These are phyloP conservation scores for Nannizziopsis arthrosporioides DNA, from an alignment of 2,329 filamentous ascomycete genomes.

Conservation along the genomic window DNA sequence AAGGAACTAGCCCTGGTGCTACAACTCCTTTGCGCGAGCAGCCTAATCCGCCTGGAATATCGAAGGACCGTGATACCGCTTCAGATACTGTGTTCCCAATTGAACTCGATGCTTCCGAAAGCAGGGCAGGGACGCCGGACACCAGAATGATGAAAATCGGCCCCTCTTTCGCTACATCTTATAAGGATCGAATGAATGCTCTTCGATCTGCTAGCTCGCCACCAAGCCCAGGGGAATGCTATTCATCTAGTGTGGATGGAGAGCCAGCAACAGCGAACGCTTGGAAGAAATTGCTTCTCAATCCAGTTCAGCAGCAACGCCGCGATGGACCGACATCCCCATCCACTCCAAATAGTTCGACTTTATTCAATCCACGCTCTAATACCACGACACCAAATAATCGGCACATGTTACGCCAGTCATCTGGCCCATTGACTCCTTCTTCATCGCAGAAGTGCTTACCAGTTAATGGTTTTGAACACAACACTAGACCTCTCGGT, in stretches of 20 bases:
- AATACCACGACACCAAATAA: slow-evolving; percentile 4
- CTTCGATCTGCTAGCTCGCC: slow-evolving; percentile 29
- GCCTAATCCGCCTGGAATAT: slow-evolving; percentile 20
- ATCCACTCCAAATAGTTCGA: slow-evolving; percentile 18
- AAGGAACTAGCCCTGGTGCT: slow-evolving; percentile 31
- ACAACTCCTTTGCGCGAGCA: slow-evolving; percentile 43
- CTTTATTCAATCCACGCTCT: slow-evolving; percentile 13
- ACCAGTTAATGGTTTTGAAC: slow-evolving; percentile 8
- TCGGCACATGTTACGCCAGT: neutral
- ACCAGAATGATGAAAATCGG: slow-evolving; percentile 44
- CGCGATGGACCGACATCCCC: slow-evolving; percentile 25
- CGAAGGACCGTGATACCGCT: slow-evolving; percentile 35
- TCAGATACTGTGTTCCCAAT: slow-evolving; percentile 51
- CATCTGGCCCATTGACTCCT: slow-evolving; percentile 1
- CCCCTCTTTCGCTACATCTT: slow-evolving; percentile 54
- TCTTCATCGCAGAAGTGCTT: slow-evolving; percentile 11
- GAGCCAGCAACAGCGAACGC: slow-evolving; percentile 35
- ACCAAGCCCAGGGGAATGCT: slow-evolving; percentile 19
- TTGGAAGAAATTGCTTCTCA: slow-evolving; percentile 36
- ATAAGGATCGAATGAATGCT: slow-evolving; percentile 37
- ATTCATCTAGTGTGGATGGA: slow-evolving; percentile 28
- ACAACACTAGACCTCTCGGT: slow-evolving; percentile 17
- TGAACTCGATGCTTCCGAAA: slow-evolving; percentile 54
- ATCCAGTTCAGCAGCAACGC: slow-evolving; percentile 26
- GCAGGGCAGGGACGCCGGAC: slow-evolving; percentile 10